A percentile compares a stretch with the other conserved stretches of the same genome.
These are phyloP conservation scores for Smittium mucronatum DNA, from an alignment of 371 early-diverging fungal species.

Conservation along the genomic window DNA sequence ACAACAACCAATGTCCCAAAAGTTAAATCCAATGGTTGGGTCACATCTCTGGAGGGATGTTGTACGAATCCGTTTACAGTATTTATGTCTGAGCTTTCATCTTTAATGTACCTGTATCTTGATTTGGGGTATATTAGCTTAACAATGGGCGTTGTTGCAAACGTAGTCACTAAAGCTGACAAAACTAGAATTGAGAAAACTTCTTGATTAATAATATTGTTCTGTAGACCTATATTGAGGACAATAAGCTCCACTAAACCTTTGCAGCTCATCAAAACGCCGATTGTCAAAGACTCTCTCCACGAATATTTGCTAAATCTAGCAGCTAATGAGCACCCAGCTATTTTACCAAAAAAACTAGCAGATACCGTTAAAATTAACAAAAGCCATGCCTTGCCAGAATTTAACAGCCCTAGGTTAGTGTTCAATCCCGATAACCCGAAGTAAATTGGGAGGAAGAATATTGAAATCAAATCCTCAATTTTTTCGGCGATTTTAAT, in stretches of 20 bases:
- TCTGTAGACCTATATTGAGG: conserved; percentile 76
- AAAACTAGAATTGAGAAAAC: conserved; percentile 77
- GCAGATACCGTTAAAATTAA: conserved; percentile 57
- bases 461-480: conserved; percentile 74
- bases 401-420: conserved; percentile 57
- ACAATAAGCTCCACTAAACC: conserved; percentile 90
- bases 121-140: conserved; percentile 42
- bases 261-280: conserved; percentile 90
- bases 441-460: conserved; percentile 86
- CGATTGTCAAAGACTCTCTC: conserved; percentile 78
- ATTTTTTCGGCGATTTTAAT: conserved; percentile 80
- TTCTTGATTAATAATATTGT: conserved; percentile 61
- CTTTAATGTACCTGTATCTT: conserved; percentile 31
- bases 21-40: background rate
- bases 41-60: background rate
- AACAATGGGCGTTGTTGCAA: conserved; percentile 55
- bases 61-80: background rate
- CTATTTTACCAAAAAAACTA: conserved; percentile 76
- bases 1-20: conserved; percentile 38
- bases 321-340: conserved; percentile 66
- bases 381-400: conserved; percentile 60
- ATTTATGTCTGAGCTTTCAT: conserved; percentile 13
- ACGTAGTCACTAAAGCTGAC: conserved; percentile 74
- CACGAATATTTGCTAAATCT: conserved; percentile 48
- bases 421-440: conserved; percentile 84